These are phyloP conservation scores for Pleomassaria siparia DNA, from an alignment of 2,329 filamentous ascomycete genomes.

Conservation along the genomic window DNA sequence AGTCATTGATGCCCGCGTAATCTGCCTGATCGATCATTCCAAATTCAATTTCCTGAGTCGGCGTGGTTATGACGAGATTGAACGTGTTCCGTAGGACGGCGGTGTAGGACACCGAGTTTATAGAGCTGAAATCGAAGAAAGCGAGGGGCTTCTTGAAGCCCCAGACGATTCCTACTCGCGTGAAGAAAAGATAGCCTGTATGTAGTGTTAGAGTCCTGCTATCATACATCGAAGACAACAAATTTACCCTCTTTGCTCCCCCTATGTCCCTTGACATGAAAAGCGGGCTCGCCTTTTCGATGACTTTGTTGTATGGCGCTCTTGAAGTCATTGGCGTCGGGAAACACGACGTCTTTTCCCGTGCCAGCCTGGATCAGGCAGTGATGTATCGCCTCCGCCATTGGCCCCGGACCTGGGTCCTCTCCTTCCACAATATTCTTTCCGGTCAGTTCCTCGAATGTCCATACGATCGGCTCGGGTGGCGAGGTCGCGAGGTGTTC, in stretches of 20 bases:
- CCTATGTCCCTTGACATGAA: constrained; percentile 64
- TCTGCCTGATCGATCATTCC: constrained; percentile 67
- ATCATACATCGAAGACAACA: neutral
- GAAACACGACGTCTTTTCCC: constrained; percentile 54
- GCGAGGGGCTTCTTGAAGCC: constrained; percentile 67
- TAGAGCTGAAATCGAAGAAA: constrained; percentile 62
- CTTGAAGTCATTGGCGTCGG: constrained; percentile 59
- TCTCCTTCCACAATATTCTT: constrained; percentile 48
- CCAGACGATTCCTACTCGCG: constrained; percentile 62
- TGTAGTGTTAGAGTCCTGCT: constrained; percentile 13
- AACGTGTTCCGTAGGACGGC: constrained; percentile 66
- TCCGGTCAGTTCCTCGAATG: constrained; percentile 56
- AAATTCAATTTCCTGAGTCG: constrained; percentile 61
- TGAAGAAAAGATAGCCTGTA: constrained; percentile 64
- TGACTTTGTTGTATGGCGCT: constrained; percentile 62
- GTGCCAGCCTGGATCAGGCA: constrained; percentile 46
- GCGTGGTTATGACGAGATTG: constrained; percentile 61
- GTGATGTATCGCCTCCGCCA: constrained; percentile 50
- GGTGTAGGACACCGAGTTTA: constrained; percentile 64
- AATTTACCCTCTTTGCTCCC: constrained; percentile 66
- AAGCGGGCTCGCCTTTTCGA: constrained; percentile 64
- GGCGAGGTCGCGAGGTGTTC: constrained; percentile 41
- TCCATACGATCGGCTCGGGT: constrained; percentile 62
- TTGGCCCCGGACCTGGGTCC: constrained; percentile 42
- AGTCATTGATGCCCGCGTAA: constrained; percentile 62